Evolutionary conservation across 352 stramenopile species (phyloP), one percentile per base, ranked within the genome.

Genomic region (Globisporangium uncinulatum): DNA sequence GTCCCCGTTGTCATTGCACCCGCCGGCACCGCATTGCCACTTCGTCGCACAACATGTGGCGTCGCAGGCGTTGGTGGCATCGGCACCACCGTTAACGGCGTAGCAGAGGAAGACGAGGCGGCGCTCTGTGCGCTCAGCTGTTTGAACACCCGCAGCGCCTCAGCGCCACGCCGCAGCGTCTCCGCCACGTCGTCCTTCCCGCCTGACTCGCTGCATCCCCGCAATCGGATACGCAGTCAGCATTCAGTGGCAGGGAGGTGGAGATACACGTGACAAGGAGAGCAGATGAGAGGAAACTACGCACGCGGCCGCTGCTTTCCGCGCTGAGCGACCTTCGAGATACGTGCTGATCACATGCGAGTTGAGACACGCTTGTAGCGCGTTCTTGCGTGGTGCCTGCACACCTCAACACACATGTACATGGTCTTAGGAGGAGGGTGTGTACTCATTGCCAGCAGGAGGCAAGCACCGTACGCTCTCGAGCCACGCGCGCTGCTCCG

Each of bases 321-420:
- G 58, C 46, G 68, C 57, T 37, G 70, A 59, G 9, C 77, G 70
- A 50, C 68, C 77, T 50, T 88, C 72, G n/a, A 89, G 66, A 71
- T 89, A 92, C 17, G 67, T 59, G 45, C 67, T 81, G 57, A 89
- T 92, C 55, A 86, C 70, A 57, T 92, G 82, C 39, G 82, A 89
- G 60, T 92, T 92, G 17, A 92, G 65, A 54, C 82, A 87, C 53
- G 89, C 77, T 55, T 89, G 79, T 32, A 92, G 66, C 39, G 67
- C 61, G 48, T 79, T 86, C 32, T 61, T 51, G 41, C 41, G 41
- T 5, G 69, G 63, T 37, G 51, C 51, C 67, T 79, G 63, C n/a
- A 56, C 4, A 43, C 44, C 6, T 56, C 4, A 46, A 56, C 9
- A 29, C n/a, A 56, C 20, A 56, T 11, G 15, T 10, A 46, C 29